Evolutionary conservation across 2,329 filamentous ascomycete genomes (phyloP).

Genomic region (Clonostachys sp.): DNA sequence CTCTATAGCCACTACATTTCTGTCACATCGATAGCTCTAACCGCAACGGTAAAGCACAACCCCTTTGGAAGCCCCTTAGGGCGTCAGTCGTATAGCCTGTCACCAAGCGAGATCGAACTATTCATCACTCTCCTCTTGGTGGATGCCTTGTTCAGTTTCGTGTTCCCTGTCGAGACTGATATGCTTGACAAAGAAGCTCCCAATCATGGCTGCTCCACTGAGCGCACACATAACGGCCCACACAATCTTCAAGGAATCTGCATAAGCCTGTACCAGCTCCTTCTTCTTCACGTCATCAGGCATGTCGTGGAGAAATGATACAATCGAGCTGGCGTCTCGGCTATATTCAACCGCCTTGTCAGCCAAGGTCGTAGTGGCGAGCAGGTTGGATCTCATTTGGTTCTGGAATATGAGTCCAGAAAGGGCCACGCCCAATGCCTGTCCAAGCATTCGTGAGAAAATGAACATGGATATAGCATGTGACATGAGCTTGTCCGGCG

Average conservation of each 20-base stretch:
- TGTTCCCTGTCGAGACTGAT: neutral
- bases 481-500: conserved; percentile 22
- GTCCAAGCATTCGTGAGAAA: conserved; percentile 29
- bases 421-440: conserved; percentile 38
- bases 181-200: neutral
- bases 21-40: too few relatives aligned
- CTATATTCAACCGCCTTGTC: neutral
- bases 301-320: neutral
- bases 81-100: too few relatives aligned
- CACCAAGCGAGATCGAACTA: too few relatives aligned
- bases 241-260: neutral
- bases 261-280: neutral
- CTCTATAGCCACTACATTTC: too few relatives aligned
- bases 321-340: neutral
- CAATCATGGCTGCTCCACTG: neutral
- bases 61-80: too few relatives aligned
- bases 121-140: neutral
- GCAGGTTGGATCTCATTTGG: neutral
- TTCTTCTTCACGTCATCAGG: neutral
- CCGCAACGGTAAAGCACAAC: too few relatives aligned
- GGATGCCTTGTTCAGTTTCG: neutral
- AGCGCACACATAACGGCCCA: neutral
- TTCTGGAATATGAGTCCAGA: conserved; percentile 33
- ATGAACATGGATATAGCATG: conserved; percentile 34
- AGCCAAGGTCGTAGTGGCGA: neutral